Percentiles rank a stretch among this genome's conserved stretches.
These are phyloP conservation scores for Chaetoscypha palmicola DNA, from an alignment of 2,329 filamentous ascomycete species.

Conservation along the genomic window DNA sequence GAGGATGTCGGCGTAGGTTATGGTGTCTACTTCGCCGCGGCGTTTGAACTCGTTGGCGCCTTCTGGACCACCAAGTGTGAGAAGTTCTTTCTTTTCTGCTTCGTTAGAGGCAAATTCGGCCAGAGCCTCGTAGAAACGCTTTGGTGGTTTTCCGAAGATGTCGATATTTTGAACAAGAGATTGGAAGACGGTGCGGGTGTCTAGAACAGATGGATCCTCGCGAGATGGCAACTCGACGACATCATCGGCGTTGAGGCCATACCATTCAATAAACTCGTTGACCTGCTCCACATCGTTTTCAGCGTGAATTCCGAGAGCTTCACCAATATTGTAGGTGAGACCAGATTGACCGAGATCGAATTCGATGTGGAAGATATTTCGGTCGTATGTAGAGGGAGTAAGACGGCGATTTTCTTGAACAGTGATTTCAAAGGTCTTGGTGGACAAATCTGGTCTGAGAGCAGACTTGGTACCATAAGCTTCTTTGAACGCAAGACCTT, in stretches of 20 bases:
- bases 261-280: constrained; percentile 79
- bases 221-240: constrained; percentile 87
- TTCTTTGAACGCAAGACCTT: constrained; percentile 89
- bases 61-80: constrained; percentile 67
- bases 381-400: constrained; percentile 82
- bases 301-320: constrained; percentile 92
- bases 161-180: constrained; percentile 87
- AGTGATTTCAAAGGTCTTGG: constrained; percentile 79
- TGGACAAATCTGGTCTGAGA: constrained; percentile 77
- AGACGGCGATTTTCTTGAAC: constrained; percentile 95
- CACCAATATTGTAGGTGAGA: constrained; percentile 92
- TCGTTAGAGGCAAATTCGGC: constrained; percentile 80
- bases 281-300: constrained; percentile 82
- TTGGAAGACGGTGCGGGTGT: constrained; percentile 90
- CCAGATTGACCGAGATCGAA: constrained; percentile 91
- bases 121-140: constrained; percentile 93
- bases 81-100: constrained; percentile 72
- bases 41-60: constrained; percentile 88
- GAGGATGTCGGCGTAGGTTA: constrained; percentile 86
- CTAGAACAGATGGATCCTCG: constrained; percentile 65
- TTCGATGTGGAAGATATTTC: constrained; percentile 99
- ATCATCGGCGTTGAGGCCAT: constrained; percentile 74
- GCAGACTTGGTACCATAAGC: constrained; percentile 68
- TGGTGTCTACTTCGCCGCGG: constrained; percentile 80
- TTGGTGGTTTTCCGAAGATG: constrained; percentile 92